Evolutionary conservation across 768 basidiomycete genomes (phyloP), one percentile per base, ranked within the genome.

Genomic region (Pisolithus tinctorius): DNA sequence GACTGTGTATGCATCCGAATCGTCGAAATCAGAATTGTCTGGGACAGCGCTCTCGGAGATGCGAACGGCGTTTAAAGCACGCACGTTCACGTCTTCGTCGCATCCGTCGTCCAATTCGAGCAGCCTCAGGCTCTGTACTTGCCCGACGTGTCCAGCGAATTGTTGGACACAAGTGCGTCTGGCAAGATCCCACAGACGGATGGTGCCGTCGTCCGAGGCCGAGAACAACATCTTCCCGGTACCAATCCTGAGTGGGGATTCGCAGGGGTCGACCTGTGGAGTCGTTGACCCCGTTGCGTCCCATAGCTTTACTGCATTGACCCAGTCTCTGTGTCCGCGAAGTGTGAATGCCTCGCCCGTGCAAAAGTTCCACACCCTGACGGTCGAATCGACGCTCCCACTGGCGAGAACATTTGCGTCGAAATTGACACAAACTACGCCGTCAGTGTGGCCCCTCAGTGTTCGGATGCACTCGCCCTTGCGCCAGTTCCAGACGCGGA

Each of bases 401-500:
- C 88, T 92, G 5, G 91, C 95, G 39, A 99, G 77, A 25, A 98
- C 80, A 61, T 93, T 91, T 13, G 82, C 82, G 67, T 98, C 93
- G 66, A 91, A 98, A 63, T 91, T 81, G 53, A 98, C 80, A 62
- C 85, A 90, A 7, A 97, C 83, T 31, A 99, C 88, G 50, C 92
- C 93, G 45, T 88, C 92, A 10, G 87, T 83, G 64, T 99, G 96
- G 2, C 93, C 93, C 29, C 87, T 82, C 20, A 99, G 74, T 1
- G 87, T 93, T 52, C 92, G 79, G 49, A 95, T 83, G 62, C 91
- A 93, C 57, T 82, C 80, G 26, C 93, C 93, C 27, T 83, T 81
- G 48, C 93, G 77, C 94, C 93, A 97, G 61, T 95, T 86, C 93
- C 93, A 99, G 39, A 99, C 87, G 51, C 89, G 86, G 63, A 99